Percentiles rank a stretch among this genome's conserved stretches.
phyloP scores from a whole-genome alignment of 2,329 filamentous ascomycete species.

The Diaporthe batatas region DNA sequence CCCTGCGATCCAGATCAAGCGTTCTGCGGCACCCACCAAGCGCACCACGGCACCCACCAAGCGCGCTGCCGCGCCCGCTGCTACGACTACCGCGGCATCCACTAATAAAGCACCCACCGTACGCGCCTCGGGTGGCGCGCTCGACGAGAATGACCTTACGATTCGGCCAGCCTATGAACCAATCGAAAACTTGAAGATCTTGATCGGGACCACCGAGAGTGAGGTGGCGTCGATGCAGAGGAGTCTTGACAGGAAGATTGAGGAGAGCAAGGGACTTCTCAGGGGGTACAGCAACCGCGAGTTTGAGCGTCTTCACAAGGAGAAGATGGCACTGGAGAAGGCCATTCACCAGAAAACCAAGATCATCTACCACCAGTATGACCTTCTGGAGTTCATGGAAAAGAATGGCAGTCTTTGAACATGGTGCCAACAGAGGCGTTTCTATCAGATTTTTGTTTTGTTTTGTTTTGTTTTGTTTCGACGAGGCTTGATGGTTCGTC shows the following conservation, averaged over 20 bases:
- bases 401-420: conserved; percentile 60
- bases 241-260: conserved; percentile 72
- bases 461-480: not conserved
- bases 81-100: not conserved
- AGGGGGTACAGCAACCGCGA: conserved; percentile 74
- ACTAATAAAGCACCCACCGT: conserved; percentile 54
- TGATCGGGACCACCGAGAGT: conserved; percentile 85
- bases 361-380: conserved; percentile 85
- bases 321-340: conserved; percentile 72
- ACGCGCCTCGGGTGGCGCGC: conserved; percentile 62
- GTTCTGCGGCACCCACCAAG: not conserved
- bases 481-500: not conserved
- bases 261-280: conserved; percentile 75
- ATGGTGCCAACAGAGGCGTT: not conserved
- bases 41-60: not conserved
- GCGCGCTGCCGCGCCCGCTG: not conserved
- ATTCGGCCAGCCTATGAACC: conserved; percentile 78
- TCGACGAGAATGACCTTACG: conserved; percentile 66
- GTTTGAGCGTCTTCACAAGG: conserved; percentile 70
- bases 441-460: not conserved
- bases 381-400: conserved; percentile 86
- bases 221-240: conserved; percentile 83
- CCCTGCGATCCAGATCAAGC: conserved; percentile 73
- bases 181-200: conserved; percentile 79
- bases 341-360: conserved; percentile 80